phyloP scores from a whole-genome alignment of 116 monocot species.

The Zostera marina region DNA sequence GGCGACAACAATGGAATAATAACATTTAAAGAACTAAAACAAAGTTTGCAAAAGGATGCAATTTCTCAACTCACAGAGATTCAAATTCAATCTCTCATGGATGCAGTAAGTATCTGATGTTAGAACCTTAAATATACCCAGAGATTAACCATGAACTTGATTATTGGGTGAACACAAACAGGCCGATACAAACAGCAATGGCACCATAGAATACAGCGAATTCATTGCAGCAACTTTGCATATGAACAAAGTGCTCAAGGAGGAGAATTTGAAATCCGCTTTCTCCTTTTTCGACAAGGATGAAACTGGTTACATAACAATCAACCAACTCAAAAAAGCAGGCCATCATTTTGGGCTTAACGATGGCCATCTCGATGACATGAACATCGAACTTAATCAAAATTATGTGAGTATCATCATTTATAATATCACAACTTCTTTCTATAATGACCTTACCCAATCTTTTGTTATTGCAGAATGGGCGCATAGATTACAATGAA shows the following conservation, averaged over 20 bases:
- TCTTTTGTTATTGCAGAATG: slow-evolving; percentile 26
- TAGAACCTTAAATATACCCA: neutral
- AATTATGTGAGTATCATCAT: slow-evolving; percentile 38
- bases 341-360: slow-evolving; percentile 57
- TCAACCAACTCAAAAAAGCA: slow-evolving; percentile 75
- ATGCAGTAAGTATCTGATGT: slow-evolving; percentile 28
- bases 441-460: neutral
- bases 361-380: slow-evolving; percentile 78
- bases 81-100: slow-evolving; percentile 51
- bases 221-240: slow-evolving; percentile 88
- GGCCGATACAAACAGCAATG: slow-evolving; percentile 92
- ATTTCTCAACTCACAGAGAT: slow-evolving; percentile 49
- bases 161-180: slow-evolving; percentile 6
- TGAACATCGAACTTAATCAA: slow-evolving; percentile 84
- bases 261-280: slow-evolving; percentile 61
- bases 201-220: slow-evolving; percentile 87
- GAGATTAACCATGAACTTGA: neutral
- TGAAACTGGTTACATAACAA: slow-evolving; percentile 75
- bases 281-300: slow-evolving; percentile 91
- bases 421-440: neutral
- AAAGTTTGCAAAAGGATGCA: slow-evolving; percentile 45
- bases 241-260: slow-evolving; percentile 82
- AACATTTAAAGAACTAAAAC: slow-evolving; percentile 62
- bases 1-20: slow-evolving; percentile 38
- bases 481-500: slow-evolving; percentile 43